These are phyloP conservation scores for Fonsecaea nubica DNA, from an alignment of 2,329 filamentous ascomycete species.

Conservation along the genomic window DNA sequence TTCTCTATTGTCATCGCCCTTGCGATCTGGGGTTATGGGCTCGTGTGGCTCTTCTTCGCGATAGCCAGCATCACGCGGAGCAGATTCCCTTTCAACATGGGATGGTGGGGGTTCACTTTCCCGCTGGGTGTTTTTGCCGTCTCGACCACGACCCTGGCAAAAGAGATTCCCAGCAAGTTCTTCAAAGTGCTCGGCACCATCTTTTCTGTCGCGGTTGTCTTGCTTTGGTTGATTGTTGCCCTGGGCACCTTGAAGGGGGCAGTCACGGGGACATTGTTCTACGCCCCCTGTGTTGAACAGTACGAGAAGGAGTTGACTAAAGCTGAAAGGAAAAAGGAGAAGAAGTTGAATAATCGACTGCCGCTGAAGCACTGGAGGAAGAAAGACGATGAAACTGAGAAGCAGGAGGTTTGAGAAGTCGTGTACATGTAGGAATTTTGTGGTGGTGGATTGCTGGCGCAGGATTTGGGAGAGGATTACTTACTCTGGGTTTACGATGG, in stretches of 20 bases:
- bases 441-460: neutral
- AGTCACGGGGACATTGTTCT: constrained; percentile 57
- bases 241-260: constrained; percentile 57
- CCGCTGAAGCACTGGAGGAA: constrained; percentile 9
- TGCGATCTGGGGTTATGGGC: constrained; percentile 48
- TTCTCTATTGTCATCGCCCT: constrained; percentile 46
- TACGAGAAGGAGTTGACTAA: constrained; percentile 21
- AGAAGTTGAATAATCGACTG: constrained; percentile 1
- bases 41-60: constrained; percentile 51
- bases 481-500: too few relatives aligned
- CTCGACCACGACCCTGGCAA: constrained; percentile 50
- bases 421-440: too few relatives aligned
- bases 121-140: constrained; percentile 63
- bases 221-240: constrained; percentile 63
- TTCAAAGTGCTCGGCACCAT: constrained; percentile 64
- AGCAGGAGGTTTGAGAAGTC: neutral
- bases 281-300: constrained; percentile 51
- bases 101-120: constrained; percentile 68
- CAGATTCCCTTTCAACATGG: constrained; percentile 65
- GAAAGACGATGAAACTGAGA: constrained; percentile 4
- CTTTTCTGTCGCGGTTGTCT: constrained; percentile 57
- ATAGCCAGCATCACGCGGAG: constrained; percentile 45
- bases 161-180: constrained; percentile 61
- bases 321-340: neutral
- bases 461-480: neutral